Percentiles rank a stretch among this genome's conserved stretches.
Conservation (phyloP, 1,284 basidiomycete genomes). For the Naganishia liquefaciens region DNA sequence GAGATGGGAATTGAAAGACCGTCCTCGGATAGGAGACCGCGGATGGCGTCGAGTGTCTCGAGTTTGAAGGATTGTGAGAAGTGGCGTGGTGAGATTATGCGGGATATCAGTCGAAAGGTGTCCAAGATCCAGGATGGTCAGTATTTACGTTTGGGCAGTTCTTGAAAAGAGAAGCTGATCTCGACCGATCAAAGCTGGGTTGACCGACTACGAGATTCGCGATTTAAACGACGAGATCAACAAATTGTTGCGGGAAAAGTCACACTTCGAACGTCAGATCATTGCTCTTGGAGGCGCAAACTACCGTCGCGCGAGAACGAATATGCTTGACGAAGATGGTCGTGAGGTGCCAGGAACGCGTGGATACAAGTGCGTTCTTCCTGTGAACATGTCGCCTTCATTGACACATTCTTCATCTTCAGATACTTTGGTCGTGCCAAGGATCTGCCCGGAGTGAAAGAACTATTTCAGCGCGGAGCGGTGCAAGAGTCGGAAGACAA, state of each 20-base stretch:
- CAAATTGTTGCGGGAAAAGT: constrained; percentile 88
- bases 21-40: constrained; percentile 75
- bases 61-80: constrained; percentile 89
- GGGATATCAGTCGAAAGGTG: constrained; percentile 94
- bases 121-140: constrained; percentile 94
- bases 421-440: constrained; percentile 97
- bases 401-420: background rate
- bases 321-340: constrained; percentile 90
- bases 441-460: constrained; percentile 91
- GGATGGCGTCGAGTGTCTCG: constrained; percentile 87
- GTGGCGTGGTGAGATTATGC: constrained; percentile 91
- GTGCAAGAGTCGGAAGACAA: constrained; percentile 83
- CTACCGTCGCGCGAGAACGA: constrained; percentile 78
- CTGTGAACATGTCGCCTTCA: background rate
- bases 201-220: constrained; percentile 94
- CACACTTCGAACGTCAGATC: constrained; percentile 97
- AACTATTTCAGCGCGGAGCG: constrained; percentile 77
- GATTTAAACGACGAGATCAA: constrained; percentile 99
- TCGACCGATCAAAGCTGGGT: constrained; percentile 64
- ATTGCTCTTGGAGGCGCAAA: constrained; percentile 93
- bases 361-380: constrained; percentile 82
- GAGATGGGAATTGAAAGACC: constrained; percentile 83
- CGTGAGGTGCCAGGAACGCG: constrained; percentile 95
- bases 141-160: constrained; percentile 45
- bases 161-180: constrained; percentile 4